Percentiles rank a stretch among this genome's conserved stretches.
These are phyloP conservation scores for Sclerotinia sclerotiorum DNA, from an alignment of 2,329 filamentous ascomycete species.

Conservation along the genomic window DNA sequence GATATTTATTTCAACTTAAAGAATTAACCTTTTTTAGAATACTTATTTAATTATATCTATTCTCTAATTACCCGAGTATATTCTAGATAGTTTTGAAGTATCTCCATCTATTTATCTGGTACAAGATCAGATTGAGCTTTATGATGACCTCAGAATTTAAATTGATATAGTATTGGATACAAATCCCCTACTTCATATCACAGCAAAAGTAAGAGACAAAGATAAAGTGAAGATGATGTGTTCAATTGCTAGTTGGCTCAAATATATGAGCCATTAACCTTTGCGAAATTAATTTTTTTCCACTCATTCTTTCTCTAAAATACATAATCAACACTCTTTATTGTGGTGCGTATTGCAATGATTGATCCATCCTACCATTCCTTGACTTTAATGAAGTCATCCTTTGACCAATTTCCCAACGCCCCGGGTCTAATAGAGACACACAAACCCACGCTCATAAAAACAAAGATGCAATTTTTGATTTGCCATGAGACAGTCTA, in stretches of 20 bases:
- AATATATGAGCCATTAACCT: not conserved
- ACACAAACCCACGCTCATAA: constrained; percentile 26
- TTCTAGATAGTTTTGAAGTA: no score
- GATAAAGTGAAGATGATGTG: not conserved
- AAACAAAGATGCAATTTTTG: constrained; percentile 25
- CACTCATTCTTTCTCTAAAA: not conserved
- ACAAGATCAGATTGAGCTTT: no score
- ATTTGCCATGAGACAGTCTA: not conserved
- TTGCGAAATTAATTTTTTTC: not conserved
- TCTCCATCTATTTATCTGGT: no score
- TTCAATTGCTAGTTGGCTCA: not conserved
- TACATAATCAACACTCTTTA: constrained; percentile 5
- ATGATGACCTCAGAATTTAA: no score
- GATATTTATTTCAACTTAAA: no score
- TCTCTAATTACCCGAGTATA: no score
- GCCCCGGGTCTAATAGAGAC: constrained; percentile 26
- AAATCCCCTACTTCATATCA: no score
- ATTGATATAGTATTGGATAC: no score
- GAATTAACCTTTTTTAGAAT: no score
- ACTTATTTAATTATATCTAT: no score
- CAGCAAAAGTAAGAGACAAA: not conserved
- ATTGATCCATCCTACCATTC: constrained; percentile 5
- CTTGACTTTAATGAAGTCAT: constrained; percentile 13
- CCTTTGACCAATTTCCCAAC: constrained; percentile 23
- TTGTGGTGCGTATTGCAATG: not conserved